phyloP scores from a whole-genome alignment of 2,329 filamentous ascomycete genomes.

The Cladosporium sp. region DNA sequence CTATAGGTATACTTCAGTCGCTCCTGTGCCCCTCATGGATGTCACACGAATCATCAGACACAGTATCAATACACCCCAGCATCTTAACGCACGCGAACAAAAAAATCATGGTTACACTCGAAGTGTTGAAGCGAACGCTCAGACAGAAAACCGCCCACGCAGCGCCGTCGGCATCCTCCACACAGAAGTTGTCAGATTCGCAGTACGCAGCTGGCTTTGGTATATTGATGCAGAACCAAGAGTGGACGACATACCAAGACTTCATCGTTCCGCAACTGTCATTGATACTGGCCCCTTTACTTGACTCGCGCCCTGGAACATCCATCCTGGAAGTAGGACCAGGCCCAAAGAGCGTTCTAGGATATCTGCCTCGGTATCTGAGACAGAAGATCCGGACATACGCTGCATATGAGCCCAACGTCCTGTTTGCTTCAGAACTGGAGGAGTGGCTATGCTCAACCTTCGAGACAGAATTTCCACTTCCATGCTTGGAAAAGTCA shows the following conservation, averaged over 20 bases:
- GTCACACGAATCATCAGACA: no score
- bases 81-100: constrained; percentile 9
- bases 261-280: constrained; percentile 51
- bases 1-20: no score
- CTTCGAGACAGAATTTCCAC: constrained; percentile 27
- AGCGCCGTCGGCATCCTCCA: constrained; percentile 17
- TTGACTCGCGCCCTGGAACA: constrained; percentile 38
- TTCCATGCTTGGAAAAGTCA: constrained; percentile 40
- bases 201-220: constrained; percentile 49
- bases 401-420: constrained; percentile 51
- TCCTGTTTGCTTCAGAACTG: constrained; percentile 41
- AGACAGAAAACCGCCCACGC: constrained; percentile 27
- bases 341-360: constrained; percentile 52
- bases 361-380: constrained; percentile 40
- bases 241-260: constrained; percentile 41
- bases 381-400: constrained; percentile 48
- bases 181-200: constrained; percentile 40
- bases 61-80: background rate
- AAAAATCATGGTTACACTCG: constrained; percentile 41
- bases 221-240: constrained; percentile 34
- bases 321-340: constrained; percentile 58
- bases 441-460: constrained; percentile 38
- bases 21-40: no score
- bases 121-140: constrained; percentile 40
- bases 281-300: constrained; percentile 37